Conservation (phyloP, 345 rosid species). For the Eucalyptus tenuipes region DNA sequence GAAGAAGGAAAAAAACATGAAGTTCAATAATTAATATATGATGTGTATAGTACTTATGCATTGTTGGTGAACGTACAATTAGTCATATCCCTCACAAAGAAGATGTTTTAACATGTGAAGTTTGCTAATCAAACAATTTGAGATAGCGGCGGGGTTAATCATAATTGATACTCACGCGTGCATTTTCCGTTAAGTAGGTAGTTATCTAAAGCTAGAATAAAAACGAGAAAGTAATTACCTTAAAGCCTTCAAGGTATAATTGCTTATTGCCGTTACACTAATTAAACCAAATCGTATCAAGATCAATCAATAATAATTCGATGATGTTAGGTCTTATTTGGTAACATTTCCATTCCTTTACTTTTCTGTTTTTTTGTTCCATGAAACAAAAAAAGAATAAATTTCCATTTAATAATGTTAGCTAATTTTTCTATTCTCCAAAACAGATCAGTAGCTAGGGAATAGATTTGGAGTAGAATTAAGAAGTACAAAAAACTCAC, state of each 20-base stretch:
- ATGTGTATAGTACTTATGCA: neutral
- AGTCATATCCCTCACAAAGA: neutral
- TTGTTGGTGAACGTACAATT: neutral
- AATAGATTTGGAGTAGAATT: no score
- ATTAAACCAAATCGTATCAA: neutral
- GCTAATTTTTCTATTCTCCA: no score
- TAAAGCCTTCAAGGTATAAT: neutral
- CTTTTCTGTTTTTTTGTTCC: no score
- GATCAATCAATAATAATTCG: no score
- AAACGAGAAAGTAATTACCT: neutral
- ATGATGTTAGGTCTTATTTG: no score
- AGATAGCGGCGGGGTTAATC: neutral
- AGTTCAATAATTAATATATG: neutral
- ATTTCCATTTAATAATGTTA: no score
- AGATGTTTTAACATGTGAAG: neutral
- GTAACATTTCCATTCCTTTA: no score
- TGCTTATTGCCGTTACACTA: neutral
- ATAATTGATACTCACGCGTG: neutral
- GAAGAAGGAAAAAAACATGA: neutral
- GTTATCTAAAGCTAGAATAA: neutral
- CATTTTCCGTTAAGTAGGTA: neutral
- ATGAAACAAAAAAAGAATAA: no score
- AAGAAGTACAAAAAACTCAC: no score
- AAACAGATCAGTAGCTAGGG: fast-evolving
- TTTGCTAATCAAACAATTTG: neutral